Evolutionary conservation across 148 eudicot species (phyloP), one percentile per base, ranked within the genome.

Genomic region (Talinum fruticosum): DNA sequence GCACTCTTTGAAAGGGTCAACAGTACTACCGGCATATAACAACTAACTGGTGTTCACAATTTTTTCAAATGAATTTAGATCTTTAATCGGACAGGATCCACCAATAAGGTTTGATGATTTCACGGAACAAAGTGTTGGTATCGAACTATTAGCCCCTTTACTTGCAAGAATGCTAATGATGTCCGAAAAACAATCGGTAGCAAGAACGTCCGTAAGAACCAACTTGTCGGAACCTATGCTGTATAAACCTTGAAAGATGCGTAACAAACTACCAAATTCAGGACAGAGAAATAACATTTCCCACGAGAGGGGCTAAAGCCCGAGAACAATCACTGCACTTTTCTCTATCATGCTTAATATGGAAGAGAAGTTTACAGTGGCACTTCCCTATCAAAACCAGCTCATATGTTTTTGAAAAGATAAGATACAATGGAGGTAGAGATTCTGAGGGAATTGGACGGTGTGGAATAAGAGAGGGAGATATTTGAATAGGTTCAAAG

Each of bases 1-100:
- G 76, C 99, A 95, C 85, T 95, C 99, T 71, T 95, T 95, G 16
- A 92, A 88, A 78, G 91, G 94, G 83, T 95, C 99, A 24, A 92
- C 85, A n/a, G 86, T 82, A 57, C 94, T 89, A 79, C 99, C 92
- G 75, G 94, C 87, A 49, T 92, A 94, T 81, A 95, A 86, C 84
- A 95, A 83, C 82, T 84, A 80, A 80, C 94, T 92, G 10, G 96
- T 88, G 79, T 95, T 92, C 79, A 92, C 96, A 1, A 45, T 75
- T 75, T 84, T 89, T 86, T 95, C 97, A 85, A 95, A 95, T 23
- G 81, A 76, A 51, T 78, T 38, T 49, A 87, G 66, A 83, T 91
- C 97, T 75, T 88, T 92, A 66, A 91, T 89, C 26, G 99, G 97
- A 83, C 99, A 95, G 10, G 91, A 86, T 54, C 96, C 93, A 74